Evolutionary conservation across 352 stramenopile genomes (phyloP).

Genomic region (Phytophthora ramorum): DNA sequence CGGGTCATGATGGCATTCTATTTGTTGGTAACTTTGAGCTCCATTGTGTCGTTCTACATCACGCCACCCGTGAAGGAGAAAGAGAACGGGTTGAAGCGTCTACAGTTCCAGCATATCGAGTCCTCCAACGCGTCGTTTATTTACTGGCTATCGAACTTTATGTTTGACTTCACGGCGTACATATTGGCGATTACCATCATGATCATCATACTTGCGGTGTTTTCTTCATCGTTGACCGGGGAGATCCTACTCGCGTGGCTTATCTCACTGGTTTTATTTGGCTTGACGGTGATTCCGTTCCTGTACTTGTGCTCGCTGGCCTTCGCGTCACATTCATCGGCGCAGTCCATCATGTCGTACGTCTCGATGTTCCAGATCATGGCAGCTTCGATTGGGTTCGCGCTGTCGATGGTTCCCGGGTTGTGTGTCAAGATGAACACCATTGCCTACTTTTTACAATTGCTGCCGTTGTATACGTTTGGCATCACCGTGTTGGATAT

Average conservation of each 20-base stretch:
- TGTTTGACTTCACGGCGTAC: conserved; percentile 70
- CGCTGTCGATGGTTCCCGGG: conserved; percentile 54
- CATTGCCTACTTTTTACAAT: conserved; percentile 52
- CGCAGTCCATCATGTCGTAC: conserved; percentile 84
- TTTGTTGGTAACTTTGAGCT: conserved; percentile 67
- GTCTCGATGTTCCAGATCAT: conserved; percentile 76
- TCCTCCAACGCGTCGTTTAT: conserved; percentile 50
- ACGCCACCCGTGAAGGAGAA: conserved; percentile 71
- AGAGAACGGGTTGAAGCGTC: conserved; percentile 72
- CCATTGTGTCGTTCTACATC: conserved; percentile 72
- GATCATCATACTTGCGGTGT: conserved; percentile 43
- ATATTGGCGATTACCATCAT: conserved; percentile 40
- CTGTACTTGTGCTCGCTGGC: conserved; percentile 71
- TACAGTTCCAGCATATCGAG: conserved; percentile 77
- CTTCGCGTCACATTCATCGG: conserved; percentile 80
- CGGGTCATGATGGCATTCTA: conserved; percentile 95
- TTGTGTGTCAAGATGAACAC: conserved; percentile 57
- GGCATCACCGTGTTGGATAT: conserved; percentile 55
- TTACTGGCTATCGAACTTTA: conserved; percentile 75
- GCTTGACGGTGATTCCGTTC: conserved; percentile 67
- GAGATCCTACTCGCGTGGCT: conserved; percentile 51
- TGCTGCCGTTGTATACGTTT: conserved; percentile 72
- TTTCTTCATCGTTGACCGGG: conserved; percentile 39
- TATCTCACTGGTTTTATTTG: conserved; percentile 46
- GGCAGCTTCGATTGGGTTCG: conserved; percentile 50